phyloP scores from a whole-genome alignment of 306 rosid genomes.

The Arachis stenosperma region DNA sequence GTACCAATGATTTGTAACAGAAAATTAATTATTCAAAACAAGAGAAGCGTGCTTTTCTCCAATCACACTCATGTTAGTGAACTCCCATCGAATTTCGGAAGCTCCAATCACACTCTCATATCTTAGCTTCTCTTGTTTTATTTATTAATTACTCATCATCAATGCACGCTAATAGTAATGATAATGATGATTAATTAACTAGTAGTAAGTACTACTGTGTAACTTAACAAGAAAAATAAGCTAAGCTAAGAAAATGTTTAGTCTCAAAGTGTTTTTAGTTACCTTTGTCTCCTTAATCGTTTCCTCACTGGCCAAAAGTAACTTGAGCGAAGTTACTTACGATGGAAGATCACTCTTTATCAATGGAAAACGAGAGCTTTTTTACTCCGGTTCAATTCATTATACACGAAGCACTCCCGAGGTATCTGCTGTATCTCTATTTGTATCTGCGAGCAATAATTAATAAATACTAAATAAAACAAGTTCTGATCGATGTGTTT shows the following conservation, averaged over 20 bases:
- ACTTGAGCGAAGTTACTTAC: constrained; percentile 16
- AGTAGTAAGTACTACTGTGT: too few relatives aligned
- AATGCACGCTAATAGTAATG: too few relatives aligned
- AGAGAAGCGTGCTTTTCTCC: constrained; percentile 17
- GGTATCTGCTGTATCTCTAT: constrained; percentile 31
- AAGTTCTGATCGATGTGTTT: background rate
- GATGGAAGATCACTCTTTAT: constrained; percentile 49
- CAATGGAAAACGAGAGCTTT: constrained; percentile 65
- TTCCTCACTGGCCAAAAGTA: background rate
- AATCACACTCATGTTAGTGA: background rate
- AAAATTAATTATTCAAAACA: background rate
- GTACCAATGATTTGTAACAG: constrained; percentile 12
- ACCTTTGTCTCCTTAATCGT: constrained; percentile 2
- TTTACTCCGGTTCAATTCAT: constrained; percentile 87
- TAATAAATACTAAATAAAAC: too few relatives aligned
- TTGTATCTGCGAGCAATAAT: too few relatives aligned
- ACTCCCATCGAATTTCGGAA: background rate
- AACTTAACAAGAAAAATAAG: too few relatives aligned
- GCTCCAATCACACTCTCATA: too few relatives aligned
- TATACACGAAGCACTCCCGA: constrained; percentile 81
- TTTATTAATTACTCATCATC: too few relatives aligned
- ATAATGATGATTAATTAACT: too few relatives aligned
- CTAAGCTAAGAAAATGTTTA: background rate
- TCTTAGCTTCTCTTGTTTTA: too few relatives aligned
- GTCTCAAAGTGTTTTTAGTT: constrained; percentile 30